Conservation (phyloP, 2,329 filamentous ascomycete genomes). For the Aspergillus sp. region DNA sequence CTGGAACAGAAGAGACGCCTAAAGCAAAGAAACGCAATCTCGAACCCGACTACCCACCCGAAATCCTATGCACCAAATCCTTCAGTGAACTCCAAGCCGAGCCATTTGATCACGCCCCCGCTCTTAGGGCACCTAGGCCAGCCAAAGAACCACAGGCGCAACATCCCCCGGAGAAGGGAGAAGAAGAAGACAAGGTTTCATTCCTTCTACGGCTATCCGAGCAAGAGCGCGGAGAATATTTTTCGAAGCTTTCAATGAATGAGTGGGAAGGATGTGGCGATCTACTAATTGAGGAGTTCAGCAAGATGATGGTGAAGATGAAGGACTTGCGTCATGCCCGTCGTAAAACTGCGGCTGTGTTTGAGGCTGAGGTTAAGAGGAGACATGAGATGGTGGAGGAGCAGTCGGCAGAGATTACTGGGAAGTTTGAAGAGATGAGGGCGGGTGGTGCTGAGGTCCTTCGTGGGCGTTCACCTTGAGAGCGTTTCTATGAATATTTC, state of each 20-base stretch:
- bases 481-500: neutral
- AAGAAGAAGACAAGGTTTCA: conserved; percentile 32
- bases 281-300: conserved; percentile 59
- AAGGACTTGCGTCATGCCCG: conserved; percentile 55
- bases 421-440: conserved; percentile 55
- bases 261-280: conserved; percentile 65
- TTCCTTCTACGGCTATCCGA: conserved; percentile 37
- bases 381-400: conserved; percentile 53
- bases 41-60: conserved; percentile 49
- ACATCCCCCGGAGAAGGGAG: conserved; percentile 21
- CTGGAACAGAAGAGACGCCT: conserved; percentile 23
- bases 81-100: conserved; percentile 52
- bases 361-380: conserved; percentile 56
- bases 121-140: conserved; percentile 23
- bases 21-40: conserved; percentile 32
- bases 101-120: conserved; percentile 47
- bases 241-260: conserved; percentile 51
- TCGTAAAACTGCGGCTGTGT: conserved; percentile 51
- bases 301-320: conserved; percentile 50
- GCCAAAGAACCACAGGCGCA: conserved; percentile 16
- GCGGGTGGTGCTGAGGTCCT: conserved; percentile 55
- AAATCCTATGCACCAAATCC: conserved; percentile 45
- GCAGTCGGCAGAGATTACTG: conserved; percentile 50
- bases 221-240: conserved; percentile 49
- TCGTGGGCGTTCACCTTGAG: conserved; percentile 36